Evolutionary conservation across 805 yeast genomes (phyloP), one percentile per base, ranked within the genome.

Genomic region (Ogataea trehaloabstinens): DNA sequence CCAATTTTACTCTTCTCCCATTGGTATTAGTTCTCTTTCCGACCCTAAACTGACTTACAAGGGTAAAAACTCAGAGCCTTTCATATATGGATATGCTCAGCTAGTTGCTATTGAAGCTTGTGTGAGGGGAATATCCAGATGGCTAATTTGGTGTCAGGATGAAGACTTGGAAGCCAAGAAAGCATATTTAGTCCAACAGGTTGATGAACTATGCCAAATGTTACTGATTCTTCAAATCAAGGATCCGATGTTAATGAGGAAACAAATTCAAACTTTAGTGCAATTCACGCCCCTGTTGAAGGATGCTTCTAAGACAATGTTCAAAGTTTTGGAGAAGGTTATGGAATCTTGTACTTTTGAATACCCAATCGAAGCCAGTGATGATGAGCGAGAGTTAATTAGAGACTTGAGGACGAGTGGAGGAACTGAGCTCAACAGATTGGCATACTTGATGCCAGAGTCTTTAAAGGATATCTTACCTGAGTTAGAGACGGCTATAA

Each of bases 381-480:
- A 84, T 49, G 95, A 87, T 28, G 82, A 78, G 35, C 72, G 85
- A 21, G 96, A 89, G 46, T 67, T 84, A 6, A 79, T 93, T 30
- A 76, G 95, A 42, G 98, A 93, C 55, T 68, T 95, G 49, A 74
- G 97, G 52, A 84, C 93, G 2, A 82, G 89, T 36, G 86, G 96
- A 61, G 99, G 97, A 29, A 88, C 96, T 0, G 99, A 93, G 61
- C 71, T 93, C 41, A 91, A 93, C 60, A 70, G 99, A 55, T 74
- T 93, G 62, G 99, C 97, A 1, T 84, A 90, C 60, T 73, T 95
- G 59, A 90, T 93, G 85, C 98, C 99, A 0, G 95, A 85, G 50
- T 77, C 95, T 0, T 70, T 93, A 49, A 85, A 82, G 60, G 78
- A 76, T 46, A 89, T 91, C 10, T 82, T 86, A 49, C 76, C 76